Evolutionary conservation across 2,329 filamentous ascomycete genomes (phyloP), one percentile per base, ranked within the genome.

Genomic region (Fusarium sp.): DNA sequence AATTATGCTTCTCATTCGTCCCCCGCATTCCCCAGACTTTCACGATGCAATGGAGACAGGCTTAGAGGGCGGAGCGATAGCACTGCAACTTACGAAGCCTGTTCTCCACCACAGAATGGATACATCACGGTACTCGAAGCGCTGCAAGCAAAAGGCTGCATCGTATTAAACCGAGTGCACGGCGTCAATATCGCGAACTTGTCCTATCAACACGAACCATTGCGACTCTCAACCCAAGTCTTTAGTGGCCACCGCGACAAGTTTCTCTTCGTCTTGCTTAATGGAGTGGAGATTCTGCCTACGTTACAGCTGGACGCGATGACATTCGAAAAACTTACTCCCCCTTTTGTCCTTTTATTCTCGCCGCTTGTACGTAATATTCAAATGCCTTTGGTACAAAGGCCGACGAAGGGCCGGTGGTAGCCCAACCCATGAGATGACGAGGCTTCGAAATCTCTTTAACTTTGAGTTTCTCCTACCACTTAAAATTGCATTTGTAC

Each of bases 11-110:
- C 60, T 54, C 38, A 58, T 60, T 58, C 56, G 63, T 55, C 51
- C 67, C 67, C 68, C 67, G 47, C 68, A 71, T 71, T 70, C 68
- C 68, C 68, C 67, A 69, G 67, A 71, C 63, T 69, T 58, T 53
- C 8, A 53, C 58, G 55, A 61, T 67, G 49, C 47, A 43, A 58
- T 63, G 49, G 49, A 44, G 58, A 41, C 52, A 30, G 24, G 20
- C 43, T 58, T 34, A 58, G 41, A 41, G 45, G 49, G 65, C 61
- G 62, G 54, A 65, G 54, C 52, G 49, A 47, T 65, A 25, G 38
- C 24, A 61, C 25, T 43, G 30, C n/a, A 46, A 57, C 30, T 47
- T 22, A 49, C 16, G 25, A 59, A 47, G 34, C 20, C 24, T 47
- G 45, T 55, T 62, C 67, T 51, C 67, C 66, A 70, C 66, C 61